Evolutionary conservation across 2,329 filamentous ascomycete species (phyloP).

Genomic region (Alternaria tenuissima): DNA sequence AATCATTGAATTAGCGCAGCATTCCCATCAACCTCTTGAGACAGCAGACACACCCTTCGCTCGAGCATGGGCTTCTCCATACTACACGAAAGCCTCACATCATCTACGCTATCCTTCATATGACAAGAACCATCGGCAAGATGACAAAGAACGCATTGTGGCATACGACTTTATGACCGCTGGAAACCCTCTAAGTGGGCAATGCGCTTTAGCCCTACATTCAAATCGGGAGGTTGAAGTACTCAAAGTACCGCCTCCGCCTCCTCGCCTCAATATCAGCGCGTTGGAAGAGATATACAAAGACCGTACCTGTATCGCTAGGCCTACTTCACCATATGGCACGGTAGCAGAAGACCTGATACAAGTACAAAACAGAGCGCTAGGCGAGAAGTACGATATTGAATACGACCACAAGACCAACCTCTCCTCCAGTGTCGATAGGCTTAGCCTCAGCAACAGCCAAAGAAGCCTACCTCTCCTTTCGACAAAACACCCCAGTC

Average conservation of each 20-base stretch:
- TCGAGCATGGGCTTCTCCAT: constrained; percentile 52
- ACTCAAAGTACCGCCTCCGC: constrained; percentile 56
- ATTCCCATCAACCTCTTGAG: constrained; percentile 50
- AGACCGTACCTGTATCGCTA: constrained; percentile 42
- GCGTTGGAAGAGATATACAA: constrained; percentile 55
- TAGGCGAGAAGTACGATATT: constrained; percentile 40
- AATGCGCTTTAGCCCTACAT: constrained; percentile 62
- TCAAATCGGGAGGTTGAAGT: constrained; percentile 62
- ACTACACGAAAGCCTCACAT: constrained; percentile 56
- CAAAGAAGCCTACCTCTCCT: constrained; percentile 39
- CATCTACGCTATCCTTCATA: constrained; percentile 56
- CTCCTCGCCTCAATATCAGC: constrained; percentile 54
- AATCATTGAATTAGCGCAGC: constrained; percentile 63
- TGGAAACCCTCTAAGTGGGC: constrained; percentile 54
- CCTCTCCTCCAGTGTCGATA: constrained; percentile 40
- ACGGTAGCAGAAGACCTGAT: constrained; percentile 47
- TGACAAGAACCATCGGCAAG: constrained; percentile 53
- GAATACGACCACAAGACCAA: constrained; percentile 31
- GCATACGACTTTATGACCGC: constrained; percentile 68
- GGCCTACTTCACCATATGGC: constrained; percentile 40
- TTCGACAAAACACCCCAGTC: constrained; percentile 41
- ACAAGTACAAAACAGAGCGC: constrained; percentile 41
- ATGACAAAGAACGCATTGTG: constrained; percentile 61
- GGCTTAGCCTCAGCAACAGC: constrained; percentile 44
- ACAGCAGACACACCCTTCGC: constrained; percentile 29